These are phyloP conservation scores for Tanacetum coccineum DNA, from an alignment of 129 eudicot species.

Conservation along the genomic window DNA sequence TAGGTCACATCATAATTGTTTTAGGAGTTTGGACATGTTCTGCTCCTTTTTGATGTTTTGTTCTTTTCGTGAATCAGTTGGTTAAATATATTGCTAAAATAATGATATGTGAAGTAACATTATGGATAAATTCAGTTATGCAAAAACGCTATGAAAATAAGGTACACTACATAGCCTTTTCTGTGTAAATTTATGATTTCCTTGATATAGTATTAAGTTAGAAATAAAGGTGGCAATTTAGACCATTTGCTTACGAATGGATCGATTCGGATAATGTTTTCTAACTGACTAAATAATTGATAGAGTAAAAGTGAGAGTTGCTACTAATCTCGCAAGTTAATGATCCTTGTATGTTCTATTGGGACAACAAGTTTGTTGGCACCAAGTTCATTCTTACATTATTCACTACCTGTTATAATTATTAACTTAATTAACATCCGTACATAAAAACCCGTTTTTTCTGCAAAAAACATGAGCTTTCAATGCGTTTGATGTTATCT, in stretches of 20 bases:
- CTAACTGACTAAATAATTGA: too few species aligned
- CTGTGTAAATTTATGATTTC: background rate
- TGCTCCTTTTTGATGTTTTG: slow-evolving; percentile 13
- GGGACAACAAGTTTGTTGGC: too few species aligned
- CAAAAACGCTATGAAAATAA: slow-evolving; percentile 45
- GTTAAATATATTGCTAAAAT: slow-evolving; percentile 65
- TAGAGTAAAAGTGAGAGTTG: too few species aligned
- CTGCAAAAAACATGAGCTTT: too few species aligned
- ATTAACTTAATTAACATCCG: too few species aligned
- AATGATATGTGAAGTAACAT: slow-evolving; percentile 70
- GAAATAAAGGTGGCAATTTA: background rate
- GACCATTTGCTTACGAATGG: background rate
- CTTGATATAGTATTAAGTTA: background rate
- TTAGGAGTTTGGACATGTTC: background rate
- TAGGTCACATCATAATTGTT: too few species aligned
- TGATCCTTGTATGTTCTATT: too few species aligned
- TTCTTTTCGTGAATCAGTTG: slow-evolving; percentile 39
- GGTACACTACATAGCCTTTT: slow-evolving; percentile 32
- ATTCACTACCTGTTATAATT: too few species aligned
- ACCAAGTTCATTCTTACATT: too few species aligned
- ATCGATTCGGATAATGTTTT: slow-evolving; percentile 3
- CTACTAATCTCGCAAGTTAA: too few species aligned
- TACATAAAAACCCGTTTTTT: too few species aligned
- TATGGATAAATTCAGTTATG: slow-evolving; percentile 69
- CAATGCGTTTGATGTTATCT: too few species aligned